Conservation (phyloP, 306 rosid species). For the Lithocarpus polystachyus region DNA sequence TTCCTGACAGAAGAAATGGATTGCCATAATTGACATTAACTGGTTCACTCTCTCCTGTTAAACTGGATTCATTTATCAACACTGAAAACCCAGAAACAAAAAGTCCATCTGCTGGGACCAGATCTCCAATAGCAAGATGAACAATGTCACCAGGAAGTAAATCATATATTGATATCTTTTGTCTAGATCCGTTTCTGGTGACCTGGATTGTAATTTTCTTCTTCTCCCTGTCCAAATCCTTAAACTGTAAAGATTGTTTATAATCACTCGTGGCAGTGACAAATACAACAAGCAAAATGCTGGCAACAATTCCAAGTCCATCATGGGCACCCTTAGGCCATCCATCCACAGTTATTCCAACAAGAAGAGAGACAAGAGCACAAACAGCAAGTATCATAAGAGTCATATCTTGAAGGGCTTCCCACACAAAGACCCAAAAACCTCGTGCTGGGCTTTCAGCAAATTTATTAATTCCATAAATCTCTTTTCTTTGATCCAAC, state of each 20-base stretch:
- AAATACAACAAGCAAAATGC: conserved; percentile 93
- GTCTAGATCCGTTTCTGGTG: conserved; percentile 77
- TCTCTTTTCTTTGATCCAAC: conserved; percentile 58
- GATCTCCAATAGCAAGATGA: conserved; percentile 89
- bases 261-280: conserved; percentile 97
- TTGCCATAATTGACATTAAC: conserved; percentile 52
- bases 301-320: conserved; percentile 98
- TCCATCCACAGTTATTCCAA: conserved; percentile 85
- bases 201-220: conserved; percentile 82
- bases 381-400: conserved; percentile 90
- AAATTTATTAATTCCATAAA: conserved; percentile 85
- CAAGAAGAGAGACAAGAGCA: conserved; percentile 76
- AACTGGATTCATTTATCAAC: conserved; percentile 88
- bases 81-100: conserved; percentile 82
- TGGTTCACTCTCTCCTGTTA: conserved; percentile 99
- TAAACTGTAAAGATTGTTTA: conserved; percentile 91
- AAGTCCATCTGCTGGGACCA: conserved; percentile 97
- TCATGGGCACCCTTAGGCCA: conserved; percentile 99
- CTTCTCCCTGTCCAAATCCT: conserved; percentile 96
- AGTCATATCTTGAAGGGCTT: conserved; percentile 97
- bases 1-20: conserved; percentile 95
- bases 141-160: conserved; percentile 95
- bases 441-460: conserved; percentile 79
- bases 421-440: conserved; percentile 87
- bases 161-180: conserved; percentile 88